phyloP scores from a whole-genome alignment of 305 asterid genomes.

The Fraxinus velutina region DNA sequence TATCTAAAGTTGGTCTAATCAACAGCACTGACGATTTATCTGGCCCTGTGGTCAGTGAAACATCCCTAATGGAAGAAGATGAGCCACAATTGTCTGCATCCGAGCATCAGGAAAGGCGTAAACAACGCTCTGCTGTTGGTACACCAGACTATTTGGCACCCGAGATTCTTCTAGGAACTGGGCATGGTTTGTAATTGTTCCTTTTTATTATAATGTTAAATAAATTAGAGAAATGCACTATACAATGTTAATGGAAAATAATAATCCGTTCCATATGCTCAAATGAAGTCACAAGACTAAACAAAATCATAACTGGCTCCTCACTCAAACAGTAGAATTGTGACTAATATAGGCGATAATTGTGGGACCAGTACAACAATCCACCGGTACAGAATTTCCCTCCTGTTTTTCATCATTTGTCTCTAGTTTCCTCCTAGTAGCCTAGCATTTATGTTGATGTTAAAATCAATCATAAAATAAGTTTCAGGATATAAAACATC shows the following conservation, averaged over 20 bases:
- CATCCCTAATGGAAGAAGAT: slow-evolving; percentile 90
- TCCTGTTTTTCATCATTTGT: background rate
- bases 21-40: slow-evolving; percentile 97
- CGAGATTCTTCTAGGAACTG: slow-evolving; percentile 99
- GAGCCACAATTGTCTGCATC: slow-evolving; percentile 65
- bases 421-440: background rate
- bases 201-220: slow-evolving; percentile 9
- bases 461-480: background rate
- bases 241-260: slow-evolving; percentile 1
- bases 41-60: slow-evolving; percentile 89
- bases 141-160: slow-evolving; percentile 99
- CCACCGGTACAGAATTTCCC: background rate
- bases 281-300: background rate
- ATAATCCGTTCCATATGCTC: background rate
- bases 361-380: background rate
- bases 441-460: background rate
- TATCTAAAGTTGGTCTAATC: slow-evolving; percentile 97
- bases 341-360: background rate
- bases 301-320: background rate
- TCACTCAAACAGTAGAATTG: background rate
- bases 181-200: slow-evolving; percentile 72
- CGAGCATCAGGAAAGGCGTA: slow-evolving; percentile 75
- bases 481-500: background rate
- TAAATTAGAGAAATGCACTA: background rate
- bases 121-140: slow-evolving; percentile 96